Percentiles rank a stretch among this genome's conserved stretches.
These are phyloP conservation scores for Xylaria polymorpha DNA, from an alignment of 2,329 filamentous ascomycete species.

Conservation along the genomic window DNA sequence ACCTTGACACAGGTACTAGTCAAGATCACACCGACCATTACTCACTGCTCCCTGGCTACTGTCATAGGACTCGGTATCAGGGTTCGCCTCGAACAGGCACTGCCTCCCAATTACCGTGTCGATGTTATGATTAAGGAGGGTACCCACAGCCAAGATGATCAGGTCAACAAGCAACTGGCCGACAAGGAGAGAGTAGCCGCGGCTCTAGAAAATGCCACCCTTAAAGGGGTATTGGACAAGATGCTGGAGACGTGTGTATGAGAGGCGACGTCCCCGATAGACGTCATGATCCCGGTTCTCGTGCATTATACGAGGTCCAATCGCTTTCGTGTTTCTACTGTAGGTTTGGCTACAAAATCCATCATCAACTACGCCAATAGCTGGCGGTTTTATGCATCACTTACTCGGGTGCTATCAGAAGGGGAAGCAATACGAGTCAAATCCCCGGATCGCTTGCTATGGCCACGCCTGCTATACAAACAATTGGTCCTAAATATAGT, in stretches of 20 bases:
- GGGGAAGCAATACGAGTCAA: slow-evolving; percentile 11
- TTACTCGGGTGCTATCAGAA: neutral
- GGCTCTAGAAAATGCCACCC: slow-evolving; percentile 90
- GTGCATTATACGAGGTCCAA: slow-evolving; percentile 13
- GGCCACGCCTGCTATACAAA: neutral
- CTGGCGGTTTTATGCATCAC: neutral
- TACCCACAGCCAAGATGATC: slow-evolving; percentile 93
- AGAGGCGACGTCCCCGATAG: neutral
- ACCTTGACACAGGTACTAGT: slow-evolving; percentile 80
- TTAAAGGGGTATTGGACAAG: slow-evolving; percentile 88
- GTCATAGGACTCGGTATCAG: slow-evolving; percentile 95
- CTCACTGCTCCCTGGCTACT: slow-evolving; percentile 95
- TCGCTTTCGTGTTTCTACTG: neutral
- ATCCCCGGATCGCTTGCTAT: neutral
- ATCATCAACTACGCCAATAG: slow-evolving; percentile 2
- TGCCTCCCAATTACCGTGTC: slow-evolving; percentile 91
- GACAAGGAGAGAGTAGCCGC: slow-evolving; percentile 98
- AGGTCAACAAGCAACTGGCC: slow-evolving; percentile 95
- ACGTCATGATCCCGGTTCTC: neutral
- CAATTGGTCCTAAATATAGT: slow-evolving; percentile 16
- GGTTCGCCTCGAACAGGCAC: slow-evolving; percentile 87
- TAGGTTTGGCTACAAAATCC: slow-evolving; percentile 11
- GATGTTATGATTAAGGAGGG: slow-evolving; percentile 96
- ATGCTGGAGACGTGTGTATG: slow-evolving; percentile 89
- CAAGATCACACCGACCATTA: slow-evolving; percentile 94